A percentile compares a stretch with the other conserved stretches of the same genome.
These are phyloP conservation scores for Epichloe typhina DNA, from an alignment of 2,329 filamentous ascomycete genomes.

Conservation along the genomic window DNA sequence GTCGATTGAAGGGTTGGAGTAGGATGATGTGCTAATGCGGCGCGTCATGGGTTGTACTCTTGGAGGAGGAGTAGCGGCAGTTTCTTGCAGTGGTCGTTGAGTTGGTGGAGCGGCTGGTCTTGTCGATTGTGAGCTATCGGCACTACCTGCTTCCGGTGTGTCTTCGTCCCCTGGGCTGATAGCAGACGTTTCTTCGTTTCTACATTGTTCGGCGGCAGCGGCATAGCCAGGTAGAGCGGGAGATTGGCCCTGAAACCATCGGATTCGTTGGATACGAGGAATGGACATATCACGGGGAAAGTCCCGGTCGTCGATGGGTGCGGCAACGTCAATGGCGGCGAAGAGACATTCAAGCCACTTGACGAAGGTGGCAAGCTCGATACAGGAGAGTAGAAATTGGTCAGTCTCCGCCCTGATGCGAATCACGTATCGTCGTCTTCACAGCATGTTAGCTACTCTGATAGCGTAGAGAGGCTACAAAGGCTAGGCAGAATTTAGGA, in stretches of 20 bases:
- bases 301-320: conserved; percentile 56
- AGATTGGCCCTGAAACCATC: conserved; percentile 32
- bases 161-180: not conserved
- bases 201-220: not conserved
- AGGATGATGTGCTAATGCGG: conserved; percentile 32
- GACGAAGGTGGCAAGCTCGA: conserved; percentile 51
- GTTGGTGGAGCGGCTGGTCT: conserved; percentile 4
- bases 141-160: not conserved
- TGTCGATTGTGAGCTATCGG: conserved; percentile 1
- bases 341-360: conserved; percentile 56
- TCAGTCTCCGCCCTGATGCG: conserved; percentile 61
- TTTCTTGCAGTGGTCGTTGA: conserved; percentile 2
- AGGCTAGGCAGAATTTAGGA: not conserved
- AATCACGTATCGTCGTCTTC: conserved; percentile 42
- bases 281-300: conserved; percentile 50
- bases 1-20: conserved; percentile 31
- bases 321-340: conserved; percentile 60
- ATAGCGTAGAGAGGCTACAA: not conserved
- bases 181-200: conserved; percentile 3
- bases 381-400: conserved; percentile 57
- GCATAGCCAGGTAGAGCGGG: conserved; percentile 12
- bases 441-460: not conserved
- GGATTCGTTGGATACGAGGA: conserved; percentile 40
- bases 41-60: conserved; percentile 19
- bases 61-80: conserved; percentile 12